phyloP scores from a whole-genome alignment of 805 yeast species.

The Wickerhamomyces chambardii region DNA sequence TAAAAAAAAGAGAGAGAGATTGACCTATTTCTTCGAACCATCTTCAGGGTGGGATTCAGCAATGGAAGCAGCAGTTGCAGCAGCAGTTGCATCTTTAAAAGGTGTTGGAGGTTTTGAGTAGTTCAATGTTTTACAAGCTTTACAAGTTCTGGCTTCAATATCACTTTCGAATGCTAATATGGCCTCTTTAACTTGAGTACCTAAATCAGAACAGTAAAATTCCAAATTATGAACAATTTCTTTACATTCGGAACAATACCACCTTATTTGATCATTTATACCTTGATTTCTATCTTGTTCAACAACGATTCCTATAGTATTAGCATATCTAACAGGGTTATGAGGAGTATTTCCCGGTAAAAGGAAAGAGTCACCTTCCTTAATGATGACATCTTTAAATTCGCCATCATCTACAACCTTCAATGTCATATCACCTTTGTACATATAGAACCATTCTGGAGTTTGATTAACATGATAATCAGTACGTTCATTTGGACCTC shows the following conservation, averaged over 20 bases:
- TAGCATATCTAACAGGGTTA: constrained; percentile 77
- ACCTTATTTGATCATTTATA: constrained; percentile 63
- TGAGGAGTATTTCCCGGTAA: constrained; percentile 84
- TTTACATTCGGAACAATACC: constrained; percentile 77
- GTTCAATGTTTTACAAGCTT: constrained; percentile 64
- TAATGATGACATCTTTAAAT: constrained; percentile 65
- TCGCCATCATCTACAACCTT: constrained; percentile 75
- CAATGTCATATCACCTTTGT: constrained; percentile 79
- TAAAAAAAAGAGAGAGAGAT: no score
- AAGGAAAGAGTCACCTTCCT: constrained; percentile 84
- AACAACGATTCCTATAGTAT: constrained; percentile 84
- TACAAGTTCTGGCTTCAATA: constrained; percentile 59
- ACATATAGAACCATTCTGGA: constrained; percentile 88
- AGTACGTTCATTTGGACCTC: constrained; percentile 92
- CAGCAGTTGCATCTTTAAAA: no score
- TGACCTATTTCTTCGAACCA: no score
- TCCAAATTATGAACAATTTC: constrained; percentile 57
- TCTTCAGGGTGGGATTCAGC: neutral
- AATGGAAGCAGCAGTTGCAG: no score
- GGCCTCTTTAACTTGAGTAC: constrained; percentile 84
- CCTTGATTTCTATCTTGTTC: constrained; percentile 86
- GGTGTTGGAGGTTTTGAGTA: constrained; percentile 46
- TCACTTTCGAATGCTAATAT: constrained; percentile 63
- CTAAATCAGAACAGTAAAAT: constrained; percentile 74
- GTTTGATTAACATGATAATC: constrained; percentile 93